Evolutionary conservation across 495 filamentous ascomycete species (phyloP).

Genomic region (Xylaria acuta): DNA sequence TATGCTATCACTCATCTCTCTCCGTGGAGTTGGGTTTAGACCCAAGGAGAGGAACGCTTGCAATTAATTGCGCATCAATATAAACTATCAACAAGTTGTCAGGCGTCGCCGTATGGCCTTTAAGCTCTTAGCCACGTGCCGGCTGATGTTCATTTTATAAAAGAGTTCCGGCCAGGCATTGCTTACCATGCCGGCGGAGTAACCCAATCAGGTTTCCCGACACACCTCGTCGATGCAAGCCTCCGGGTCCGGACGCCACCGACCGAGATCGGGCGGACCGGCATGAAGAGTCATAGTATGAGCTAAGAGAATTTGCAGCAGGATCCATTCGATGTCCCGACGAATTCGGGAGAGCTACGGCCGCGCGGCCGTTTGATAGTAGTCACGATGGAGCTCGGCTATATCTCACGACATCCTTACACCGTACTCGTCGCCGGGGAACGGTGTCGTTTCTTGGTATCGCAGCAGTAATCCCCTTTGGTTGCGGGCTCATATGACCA

Average conservation of each 20-base stretch:
- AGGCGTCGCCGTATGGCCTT: constrained; percentile 3
- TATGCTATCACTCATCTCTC: background rate
- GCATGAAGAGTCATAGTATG: constrained; percentile 4
- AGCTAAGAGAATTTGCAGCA: constrained; percentile 14
- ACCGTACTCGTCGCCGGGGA: background rate
- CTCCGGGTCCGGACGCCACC: constrained; percentile 23
- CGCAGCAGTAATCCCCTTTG: background rate
- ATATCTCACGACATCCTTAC: background rate
- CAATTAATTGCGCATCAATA: background rate
- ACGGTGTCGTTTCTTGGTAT: no score
- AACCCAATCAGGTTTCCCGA: constrained; percentile 19
- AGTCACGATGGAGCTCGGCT: background rate
- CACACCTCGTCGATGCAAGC: background rate
- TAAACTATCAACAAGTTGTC: background rate
- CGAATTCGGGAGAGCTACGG: constrained; percentile 8
- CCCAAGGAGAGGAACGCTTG: background rate
- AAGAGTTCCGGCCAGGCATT: background rate
- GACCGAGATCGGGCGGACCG: constrained; percentile 25
- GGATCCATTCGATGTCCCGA: background rate
- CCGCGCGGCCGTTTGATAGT: background rate
- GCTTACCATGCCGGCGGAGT: constrained; percentile 3
- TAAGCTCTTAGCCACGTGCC: constrained; percentile 8
- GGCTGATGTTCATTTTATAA: background rate
- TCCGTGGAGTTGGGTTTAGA: background rate
- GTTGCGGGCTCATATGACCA: constrained; percentile 10